A percentile compares a stretch with the other conserved stretches of the same genome.
phyloP scores from a whole-genome alignment of 306 rosid species.

The Begonia masoniana region DNA sequence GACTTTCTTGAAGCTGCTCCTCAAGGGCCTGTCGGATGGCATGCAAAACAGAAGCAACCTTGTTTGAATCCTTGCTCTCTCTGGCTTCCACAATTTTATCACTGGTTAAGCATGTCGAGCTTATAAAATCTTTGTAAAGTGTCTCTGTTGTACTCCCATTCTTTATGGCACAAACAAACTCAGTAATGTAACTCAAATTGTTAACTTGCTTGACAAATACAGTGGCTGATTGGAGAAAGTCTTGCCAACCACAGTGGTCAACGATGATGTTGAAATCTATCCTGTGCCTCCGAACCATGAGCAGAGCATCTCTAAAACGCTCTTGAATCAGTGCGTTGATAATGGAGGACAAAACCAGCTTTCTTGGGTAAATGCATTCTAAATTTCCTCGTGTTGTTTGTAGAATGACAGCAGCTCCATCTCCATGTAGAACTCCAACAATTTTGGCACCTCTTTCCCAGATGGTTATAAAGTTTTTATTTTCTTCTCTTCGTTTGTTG shows the following conservation, averaged over 20 bases:
- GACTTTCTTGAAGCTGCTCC: constrained; percentile 58
- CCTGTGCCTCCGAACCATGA: constrained; percentile 91
- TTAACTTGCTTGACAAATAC: constrained; percentile 79
- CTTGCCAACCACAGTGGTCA: constrained; percentile 67
- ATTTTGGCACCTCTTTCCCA: constrained; percentile 97
- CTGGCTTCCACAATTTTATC: constrained; percentile 25
- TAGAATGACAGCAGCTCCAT: constrained; percentile 64
- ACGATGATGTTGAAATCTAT: constrained; percentile 86
- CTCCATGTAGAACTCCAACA: constrained; percentile 81
- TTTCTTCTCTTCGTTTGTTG: constrained; percentile 41
- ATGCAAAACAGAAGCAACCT: constrained; percentile 64
- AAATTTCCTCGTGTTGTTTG: constrained; percentile 85
- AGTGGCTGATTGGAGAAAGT: constrained; percentile 62
- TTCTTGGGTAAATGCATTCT: constrained; percentile 82
- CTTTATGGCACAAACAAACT: constrained; percentile 85
- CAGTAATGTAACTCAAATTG: constrained; percentile 78
- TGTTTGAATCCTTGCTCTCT: constrained; percentile 25
- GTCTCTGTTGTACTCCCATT: constrained; percentile 56
- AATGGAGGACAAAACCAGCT: constrained; percentile 72
- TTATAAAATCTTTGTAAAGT: constrained; percentile 41
- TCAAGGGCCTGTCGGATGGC: constrained; percentile 79
- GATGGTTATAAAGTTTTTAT: constrained; percentile 41
- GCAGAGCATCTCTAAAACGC: constrained; percentile 78
- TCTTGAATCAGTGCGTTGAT: constrained; percentile 60
- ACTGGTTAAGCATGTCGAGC: constrained; percentile 28